phyloP scores from a whole-genome alignment of 306 rosid species.

The Astragalus glycyphyllos region DNA sequence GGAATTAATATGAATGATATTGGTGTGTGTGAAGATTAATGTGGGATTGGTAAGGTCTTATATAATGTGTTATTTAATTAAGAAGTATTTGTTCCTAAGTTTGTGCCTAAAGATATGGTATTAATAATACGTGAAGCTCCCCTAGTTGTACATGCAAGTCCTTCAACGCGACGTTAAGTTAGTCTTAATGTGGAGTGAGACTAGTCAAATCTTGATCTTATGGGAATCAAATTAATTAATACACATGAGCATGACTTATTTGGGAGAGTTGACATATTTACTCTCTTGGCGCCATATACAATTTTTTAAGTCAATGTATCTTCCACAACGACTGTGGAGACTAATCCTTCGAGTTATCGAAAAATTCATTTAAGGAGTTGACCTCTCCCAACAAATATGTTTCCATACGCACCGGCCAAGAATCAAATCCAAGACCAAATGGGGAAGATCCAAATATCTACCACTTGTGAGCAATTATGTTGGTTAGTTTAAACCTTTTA shows the following conservation, averaged over 20 bases:
- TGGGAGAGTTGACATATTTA: too few relatives aligned
- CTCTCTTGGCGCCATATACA: too few relatives aligned
- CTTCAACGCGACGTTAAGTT: slow-evolving; percentile 24
- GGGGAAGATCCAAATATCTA: too few relatives aligned
- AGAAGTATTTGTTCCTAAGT: slow-evolving; percentile 20
- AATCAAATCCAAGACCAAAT: too few relatives aligned
- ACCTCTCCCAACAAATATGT: too few relatives aligned
- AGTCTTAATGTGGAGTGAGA: neutral
- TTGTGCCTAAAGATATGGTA: slow-evolving; percentile 42
- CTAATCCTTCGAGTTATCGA: too few relatives aligned
- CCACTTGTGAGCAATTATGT: too few relatives aligned
- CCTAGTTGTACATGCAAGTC: neutral
- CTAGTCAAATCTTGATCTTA: neutral
- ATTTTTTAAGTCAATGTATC: too few relatives aligned
- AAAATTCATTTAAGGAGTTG: too few relatives aligned
- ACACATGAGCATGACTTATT: neutral
- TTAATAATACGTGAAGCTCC: neutral
- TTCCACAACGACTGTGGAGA: too few relatives aligned
- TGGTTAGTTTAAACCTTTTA: too few relatives aligned
- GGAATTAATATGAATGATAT: neutral
- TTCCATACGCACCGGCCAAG: too few relatives aligned
- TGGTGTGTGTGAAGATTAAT: neutral
- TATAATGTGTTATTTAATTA: slow-evolving; percentile 1
- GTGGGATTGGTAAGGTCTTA: neutral
- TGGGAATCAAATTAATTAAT: neutral